These are phyloP conservation scores for Maudiozyma saulgeensis DNA, from an alignment of 805 yeast genomes.

Conservation along the genomic window DNA sequence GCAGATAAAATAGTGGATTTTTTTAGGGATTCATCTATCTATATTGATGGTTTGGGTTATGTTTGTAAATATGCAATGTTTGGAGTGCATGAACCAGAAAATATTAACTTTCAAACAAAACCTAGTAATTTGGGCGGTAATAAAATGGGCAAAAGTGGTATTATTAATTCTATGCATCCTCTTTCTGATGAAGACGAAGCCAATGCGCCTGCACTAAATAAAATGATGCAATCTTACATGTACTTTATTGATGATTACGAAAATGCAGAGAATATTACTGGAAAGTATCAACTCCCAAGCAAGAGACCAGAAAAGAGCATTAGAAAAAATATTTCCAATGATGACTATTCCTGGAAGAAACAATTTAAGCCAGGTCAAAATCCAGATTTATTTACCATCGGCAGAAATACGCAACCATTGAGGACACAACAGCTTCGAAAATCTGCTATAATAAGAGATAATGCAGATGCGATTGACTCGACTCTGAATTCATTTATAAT, in stretches of 20 bases:
- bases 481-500: constrained; percentile 4
- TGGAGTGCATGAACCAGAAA: constrained; percentile 36
- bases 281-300: constrained; percentile 25
- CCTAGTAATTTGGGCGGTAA: not conserved
- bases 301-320: constrained; percentile 2
- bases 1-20: constrained; percentile 79
- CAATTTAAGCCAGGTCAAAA: constrained; percentile 27
- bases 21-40: constrained; percentile 79
- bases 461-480: not conserved
- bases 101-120: constrained; percentile 16
- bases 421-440: not conserved
- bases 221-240: constrained; percentile 86
- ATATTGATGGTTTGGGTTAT: constrained; percentile 90
- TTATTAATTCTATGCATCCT: not conserved
- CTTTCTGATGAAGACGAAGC: constrained; percentile 8
- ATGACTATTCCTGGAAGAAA: constrained; percentile 28
- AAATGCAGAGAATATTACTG: constrained; percentile 31
- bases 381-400: constrained; percentile 18
- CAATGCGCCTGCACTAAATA: constrained; percentile 44
- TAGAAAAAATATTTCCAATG: constrained; percentile 5
- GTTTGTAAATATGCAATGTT: constrained; percentile 94
- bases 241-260: constrained; percentile 83
- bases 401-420: constrained; percentile 2
- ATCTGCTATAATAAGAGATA: not conserved
- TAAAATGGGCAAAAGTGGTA: constrained; percentile 5